phyloP scores from a whole-genome alignment of 768 basidiomycete species.

The Termitomyces sp. region DNA sequence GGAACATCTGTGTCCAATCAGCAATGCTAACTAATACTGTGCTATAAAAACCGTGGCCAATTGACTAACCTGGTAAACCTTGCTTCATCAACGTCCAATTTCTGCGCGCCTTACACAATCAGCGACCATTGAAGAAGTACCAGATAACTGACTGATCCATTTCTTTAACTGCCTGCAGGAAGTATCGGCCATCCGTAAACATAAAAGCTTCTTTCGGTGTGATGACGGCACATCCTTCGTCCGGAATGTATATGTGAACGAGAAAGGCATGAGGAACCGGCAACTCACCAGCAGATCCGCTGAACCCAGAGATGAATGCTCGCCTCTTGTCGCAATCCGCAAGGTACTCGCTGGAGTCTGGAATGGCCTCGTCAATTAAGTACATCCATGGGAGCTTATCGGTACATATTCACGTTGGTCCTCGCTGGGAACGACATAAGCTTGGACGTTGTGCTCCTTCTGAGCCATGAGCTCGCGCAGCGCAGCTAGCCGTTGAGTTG shows the following conservation, averaged over 20 bases:
- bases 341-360: slow-evolving; percentile 87
- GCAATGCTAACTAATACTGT: background rate
- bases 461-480: slow-evolving; percentile 70
- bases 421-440: slow-evolving; percentile 83
- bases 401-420: slow-evolving; percentile 71
- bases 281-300: slow-evolving; percentile 79
- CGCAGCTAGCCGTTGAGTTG: slow-evolving; percentile 53
- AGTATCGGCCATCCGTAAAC: slow-evolving; percentile 96
- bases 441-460: slow-evolving; percentile 46
- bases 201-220: slow-evolving; percentile 67
- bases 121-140: background rate
- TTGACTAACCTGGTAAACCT: slow-evolving; percentile 64
- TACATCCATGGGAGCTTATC: background rate
- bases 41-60: background rate
- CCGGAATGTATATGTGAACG: background rate
- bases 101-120: slow-evolving; percentile 25
- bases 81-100: slow-evolving; percentile 96
- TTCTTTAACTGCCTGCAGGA: slow-evolving; percentile 87
- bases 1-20: slow-evolving; percentile 58
- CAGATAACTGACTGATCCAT: slow-evolving; percentile 60
- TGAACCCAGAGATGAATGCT: slow-evolving; percentile 90
- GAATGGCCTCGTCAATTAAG: background rate
- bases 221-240: slow-evolving; percentile 69
- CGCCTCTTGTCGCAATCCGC: slow-evolving; percentile 81
- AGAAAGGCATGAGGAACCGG: background rate